Percentiles rank a stretch among this genome's conserved stretches.
Conservation (phyloP, 352 stramenopile genomes). For the Albugo candida region DNA sequence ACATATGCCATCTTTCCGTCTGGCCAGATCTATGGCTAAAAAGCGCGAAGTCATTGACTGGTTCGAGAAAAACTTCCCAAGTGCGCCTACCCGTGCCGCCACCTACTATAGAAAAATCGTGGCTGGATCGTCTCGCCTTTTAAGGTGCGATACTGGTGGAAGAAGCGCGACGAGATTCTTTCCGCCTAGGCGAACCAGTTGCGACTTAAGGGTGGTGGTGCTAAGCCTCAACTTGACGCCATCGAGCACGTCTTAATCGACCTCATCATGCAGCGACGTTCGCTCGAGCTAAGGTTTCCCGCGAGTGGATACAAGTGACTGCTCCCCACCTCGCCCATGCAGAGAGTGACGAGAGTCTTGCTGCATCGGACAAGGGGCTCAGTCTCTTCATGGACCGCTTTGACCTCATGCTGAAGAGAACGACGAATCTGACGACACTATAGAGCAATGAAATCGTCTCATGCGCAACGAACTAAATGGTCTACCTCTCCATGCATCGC, state of each 20-base stretch:
- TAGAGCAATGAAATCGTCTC: constrained; percentile 1
- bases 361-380: constrained; percentile 3
- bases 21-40: neutral
- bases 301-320: constrained; percentile 2
- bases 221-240: constrained; percentile 3
- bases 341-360: too few species aligned
- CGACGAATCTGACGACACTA: constrained; percentile 9
- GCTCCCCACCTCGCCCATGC: too few species aligned
- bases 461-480: constrained; percentile 5
- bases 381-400: constrained; percentile 3
- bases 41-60: constrained; percentile 9
- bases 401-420: neutral
- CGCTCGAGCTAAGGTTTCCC: constrained; percentile 1
- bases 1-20: too few species aligned
- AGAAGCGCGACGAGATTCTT: constrained; percentile 7
- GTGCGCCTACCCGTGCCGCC: constrained; percentile 1
- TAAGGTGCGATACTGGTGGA: constrained; percentile 7
- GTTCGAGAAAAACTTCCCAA: constrained; percentile 2
- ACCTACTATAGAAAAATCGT: constrained; percentile 1
- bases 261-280: constrained; percentile 1
- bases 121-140: constrained; percentile 5
- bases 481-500: neutral
- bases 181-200: neutral
- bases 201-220: neutral
- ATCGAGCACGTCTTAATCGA: constrained; percentile 8